Percentiles rank a stretch among this genome's conserved stretches.
Evolutionary conservation across 2,329 filamentous ascomycete genomes (phyloP).

Genomic region (Biscogniauxia marginata): DNA sequence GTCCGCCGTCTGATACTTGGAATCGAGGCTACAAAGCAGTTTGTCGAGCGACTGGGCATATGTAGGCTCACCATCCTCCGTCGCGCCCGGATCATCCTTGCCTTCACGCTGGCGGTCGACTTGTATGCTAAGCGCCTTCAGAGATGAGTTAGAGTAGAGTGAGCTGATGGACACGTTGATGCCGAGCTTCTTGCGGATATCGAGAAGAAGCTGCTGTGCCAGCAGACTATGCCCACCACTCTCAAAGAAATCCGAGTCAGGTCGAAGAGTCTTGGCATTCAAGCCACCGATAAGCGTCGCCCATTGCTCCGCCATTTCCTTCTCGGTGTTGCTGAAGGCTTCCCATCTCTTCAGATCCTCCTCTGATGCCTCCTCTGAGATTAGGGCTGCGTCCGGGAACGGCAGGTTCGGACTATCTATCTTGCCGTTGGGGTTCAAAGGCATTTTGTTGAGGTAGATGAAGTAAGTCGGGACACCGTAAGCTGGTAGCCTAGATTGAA

Average conservation of each 20-base stretch:
- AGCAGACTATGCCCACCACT: conserved; percentile 78
- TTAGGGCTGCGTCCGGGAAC: conserved; percentile 73
- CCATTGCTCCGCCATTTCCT: conserved; percentile 70
- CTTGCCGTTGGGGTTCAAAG: conserved; percentile 84
- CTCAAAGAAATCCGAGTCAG: conserved; percentile 70
- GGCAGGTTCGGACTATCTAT: conserved; percentile 77
- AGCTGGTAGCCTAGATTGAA: conserved; percentile 68
- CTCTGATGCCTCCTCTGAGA: conserved; percentile 47
- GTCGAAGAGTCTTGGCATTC: conserved; percentile 62
- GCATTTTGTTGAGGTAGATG: conserved; percentile 70
- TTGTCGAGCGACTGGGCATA: conserved; percentile 52
- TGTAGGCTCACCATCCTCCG: conserved; percentile 40
- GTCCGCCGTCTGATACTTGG: conserved; percentile 36
- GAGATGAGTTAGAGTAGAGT: conserved; percentile 64
- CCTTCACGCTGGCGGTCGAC: conserved; percentile 43
- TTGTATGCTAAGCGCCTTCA: conserved; percentile 47
- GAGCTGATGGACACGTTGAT: conserved; percentile 64
- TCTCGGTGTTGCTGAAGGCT: conserved; percentile 56
- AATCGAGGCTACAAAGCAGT: conserved; percentile 40
- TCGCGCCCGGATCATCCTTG: conserved; percentile 21
- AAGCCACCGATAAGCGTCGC: conserved; percentile 65
- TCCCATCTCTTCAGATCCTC: conserved; percentile 44
- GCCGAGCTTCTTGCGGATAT: conserved; percentile 47
- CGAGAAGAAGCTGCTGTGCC: conserved; percentile 77
- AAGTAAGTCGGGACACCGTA: conserved; percentile 76